Evolutionary conservation across 2,329 filamentous ascomycete genomes (phyloP).

Genomic region (Ceratocystis diversiconidia): DNA sequence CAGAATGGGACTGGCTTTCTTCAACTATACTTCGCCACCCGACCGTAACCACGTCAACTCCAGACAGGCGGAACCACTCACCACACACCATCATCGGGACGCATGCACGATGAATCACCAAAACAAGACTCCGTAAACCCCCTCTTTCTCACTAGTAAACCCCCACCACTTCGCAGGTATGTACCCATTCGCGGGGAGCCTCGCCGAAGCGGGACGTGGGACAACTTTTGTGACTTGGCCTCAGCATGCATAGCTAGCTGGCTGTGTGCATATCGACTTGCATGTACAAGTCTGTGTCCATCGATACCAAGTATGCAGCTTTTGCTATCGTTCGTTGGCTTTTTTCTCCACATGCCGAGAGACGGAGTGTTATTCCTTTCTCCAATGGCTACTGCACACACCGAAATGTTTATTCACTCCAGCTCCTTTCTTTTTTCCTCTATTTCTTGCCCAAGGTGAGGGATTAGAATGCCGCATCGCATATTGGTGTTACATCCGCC

Average conservation of each 20-base stretch:
- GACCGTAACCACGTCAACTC: no score
- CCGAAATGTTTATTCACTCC: background rate
- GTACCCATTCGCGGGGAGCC: background rate
- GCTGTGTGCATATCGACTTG: background rate
- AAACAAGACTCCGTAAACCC: background rate
- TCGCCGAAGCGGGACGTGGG: background rate
- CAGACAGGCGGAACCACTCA: no score
- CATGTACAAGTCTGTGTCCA: background rate
- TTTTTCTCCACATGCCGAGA: no score
- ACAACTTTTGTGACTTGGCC: background rate
- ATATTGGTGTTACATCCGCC: slow-evolving; percentile 2
- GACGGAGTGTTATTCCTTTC: no score
- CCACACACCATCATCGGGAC: no score
- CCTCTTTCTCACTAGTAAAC: no score
- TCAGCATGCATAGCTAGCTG: background rate
- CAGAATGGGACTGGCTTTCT: no score
- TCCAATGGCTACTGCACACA: no score
- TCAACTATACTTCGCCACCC: no score
- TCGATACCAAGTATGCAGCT: background rate
- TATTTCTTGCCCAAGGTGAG: background rate
- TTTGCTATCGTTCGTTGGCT: no score
- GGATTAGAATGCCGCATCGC: background rate
- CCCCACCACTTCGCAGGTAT: no score
- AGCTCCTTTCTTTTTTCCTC: background rate
- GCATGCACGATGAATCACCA: no score